Conservation (phyloP, 257 asterid species). For the Petunia axillaris region DNA sequence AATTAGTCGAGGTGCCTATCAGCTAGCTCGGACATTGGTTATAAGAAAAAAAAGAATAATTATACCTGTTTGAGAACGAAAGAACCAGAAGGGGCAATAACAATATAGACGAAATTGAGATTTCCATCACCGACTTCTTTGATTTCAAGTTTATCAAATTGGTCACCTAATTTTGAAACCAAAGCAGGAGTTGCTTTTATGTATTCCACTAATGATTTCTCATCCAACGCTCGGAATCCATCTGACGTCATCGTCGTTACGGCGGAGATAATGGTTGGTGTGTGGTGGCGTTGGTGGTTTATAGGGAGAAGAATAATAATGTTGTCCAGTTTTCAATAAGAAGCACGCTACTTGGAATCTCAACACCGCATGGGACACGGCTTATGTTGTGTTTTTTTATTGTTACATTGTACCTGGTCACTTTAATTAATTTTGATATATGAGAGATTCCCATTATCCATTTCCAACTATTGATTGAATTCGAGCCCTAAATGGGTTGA, state of each 20-base stretch:
- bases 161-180: constrained; percentile 60
- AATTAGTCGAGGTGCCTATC: not conserved
- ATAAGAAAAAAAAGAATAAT: not conserved
- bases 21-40: no score
- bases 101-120: constrained; percentile 90
- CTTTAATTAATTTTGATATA: no score
- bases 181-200: constrained; percentile 75
- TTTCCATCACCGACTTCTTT: constrained; percentile 98
- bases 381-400: no score
- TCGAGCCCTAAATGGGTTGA: no score
- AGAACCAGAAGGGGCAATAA: constrained; percentile 60
- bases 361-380: no score
- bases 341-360: no score
- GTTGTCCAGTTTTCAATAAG: no score
- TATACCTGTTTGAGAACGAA: constrained; percentile 86
- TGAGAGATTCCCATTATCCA: no score
- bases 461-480: no score
- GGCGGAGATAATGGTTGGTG: not conserved
- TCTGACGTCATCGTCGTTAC: constrained; percentile 58
- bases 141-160: constrained; percentile 63
- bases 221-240: constrained; percentile 73
- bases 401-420: no score
- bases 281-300: not conserved
- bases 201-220: constrained; percentile 71
- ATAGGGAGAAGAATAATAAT: no score